phyloP scores from a whole-genome alignment of 176 grass and related monocot species.

The Carex parvula region DNA sequence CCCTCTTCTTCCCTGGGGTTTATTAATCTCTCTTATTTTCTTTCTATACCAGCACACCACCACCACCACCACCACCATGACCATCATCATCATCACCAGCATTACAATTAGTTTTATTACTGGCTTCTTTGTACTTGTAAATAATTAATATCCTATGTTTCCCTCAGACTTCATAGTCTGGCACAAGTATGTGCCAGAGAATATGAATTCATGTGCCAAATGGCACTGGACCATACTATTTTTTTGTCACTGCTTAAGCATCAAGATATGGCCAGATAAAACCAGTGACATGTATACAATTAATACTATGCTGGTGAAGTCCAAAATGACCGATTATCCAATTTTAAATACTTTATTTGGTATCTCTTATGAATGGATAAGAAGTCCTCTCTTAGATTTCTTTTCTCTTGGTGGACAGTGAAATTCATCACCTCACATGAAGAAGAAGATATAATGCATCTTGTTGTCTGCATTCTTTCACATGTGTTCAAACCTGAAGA shows the following conservation, averaged over 20 bases:
- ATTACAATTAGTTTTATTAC: neutral
- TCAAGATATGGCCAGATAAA: neutral
- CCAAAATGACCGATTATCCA: neutral
- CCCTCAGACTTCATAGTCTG: neutral
- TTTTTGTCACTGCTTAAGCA: neutral
- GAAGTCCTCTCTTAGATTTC: neutral
- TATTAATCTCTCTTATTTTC: constrained; percentile 19
- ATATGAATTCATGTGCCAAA: neutral
- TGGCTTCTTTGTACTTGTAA: neutral
- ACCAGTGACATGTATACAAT: neutral
- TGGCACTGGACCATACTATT: neutral
- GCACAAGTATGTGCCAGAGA: neutral
- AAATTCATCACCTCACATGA: constrained; percentile 52
- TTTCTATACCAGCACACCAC: neutral
- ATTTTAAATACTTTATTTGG: neutral
- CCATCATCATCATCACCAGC: neutral
- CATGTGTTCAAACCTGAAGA: constrained; percentile 52
- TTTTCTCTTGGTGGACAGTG: constrained; percentile 30
- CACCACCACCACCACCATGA: neutral
- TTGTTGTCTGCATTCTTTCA: constrained; percentile 53
- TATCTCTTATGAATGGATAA: neutral
- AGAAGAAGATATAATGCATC: constrained; percentile 60
- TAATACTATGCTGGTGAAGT: neutral
- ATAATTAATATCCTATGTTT: neutral
- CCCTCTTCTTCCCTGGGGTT: constrained; percentile 91